These are phyloP conservation scores for Fusarium decemcellulare DNA, from an alignment of 2,329 filamentous ascomycete species.

Conservation along the genomic window DNA sequence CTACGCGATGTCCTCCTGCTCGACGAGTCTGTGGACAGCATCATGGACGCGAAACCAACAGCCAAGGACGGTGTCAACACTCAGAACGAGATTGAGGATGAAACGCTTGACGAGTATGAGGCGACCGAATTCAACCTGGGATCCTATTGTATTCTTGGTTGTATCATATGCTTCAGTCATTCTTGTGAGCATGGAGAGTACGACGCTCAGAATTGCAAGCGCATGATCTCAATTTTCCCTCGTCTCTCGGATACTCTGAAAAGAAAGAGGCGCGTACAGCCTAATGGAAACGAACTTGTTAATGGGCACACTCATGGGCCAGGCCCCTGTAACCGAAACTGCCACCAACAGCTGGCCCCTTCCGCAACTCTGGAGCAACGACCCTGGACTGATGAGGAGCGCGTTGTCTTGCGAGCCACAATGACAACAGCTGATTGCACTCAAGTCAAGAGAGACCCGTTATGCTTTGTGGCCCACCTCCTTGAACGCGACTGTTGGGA, in stretches of 20 bases:
- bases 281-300: constrained; percentile 7
- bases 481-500: constrained; percentile 68
- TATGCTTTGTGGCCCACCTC: constrained; percentile 66
- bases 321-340: constrained; percentile 57
- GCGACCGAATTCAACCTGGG: constrained; percentile 64
- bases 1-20: constrained; percentile 67
- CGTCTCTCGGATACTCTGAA: constrained; percentile 53
- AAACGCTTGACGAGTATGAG: constrained; percentile 52
- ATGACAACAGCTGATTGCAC: constrained; percentile 60
- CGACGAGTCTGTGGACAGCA: constrained; percentile 67
- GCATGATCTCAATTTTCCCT: constrained; percentile 64
- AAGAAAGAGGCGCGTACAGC: constrained; percentile 39
- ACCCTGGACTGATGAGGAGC: constrained; percentile 66
- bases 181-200: constrained; percentile 75
- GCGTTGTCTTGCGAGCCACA: constrained; percentile 62
- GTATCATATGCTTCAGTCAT: constrained; percentile 71
- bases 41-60: constrained; percentile 67
- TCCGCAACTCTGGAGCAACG: constrained; percentile 17
- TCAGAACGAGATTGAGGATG: constrained; percentile 54
- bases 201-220: constrained; percentile 66
- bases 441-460: constrained; percentile 56
- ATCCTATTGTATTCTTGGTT: constrained; percentile 69
- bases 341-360: constrained; percentile 53
- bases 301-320: constrained; percentile 32
- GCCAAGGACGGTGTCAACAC: constrained; percentile 60